A percentile compares a stretch with the other conserved stretches of the same genome.
Conservation (phyloP, 768 basidiomycete species). For the Rickenella mellea region DNA sequence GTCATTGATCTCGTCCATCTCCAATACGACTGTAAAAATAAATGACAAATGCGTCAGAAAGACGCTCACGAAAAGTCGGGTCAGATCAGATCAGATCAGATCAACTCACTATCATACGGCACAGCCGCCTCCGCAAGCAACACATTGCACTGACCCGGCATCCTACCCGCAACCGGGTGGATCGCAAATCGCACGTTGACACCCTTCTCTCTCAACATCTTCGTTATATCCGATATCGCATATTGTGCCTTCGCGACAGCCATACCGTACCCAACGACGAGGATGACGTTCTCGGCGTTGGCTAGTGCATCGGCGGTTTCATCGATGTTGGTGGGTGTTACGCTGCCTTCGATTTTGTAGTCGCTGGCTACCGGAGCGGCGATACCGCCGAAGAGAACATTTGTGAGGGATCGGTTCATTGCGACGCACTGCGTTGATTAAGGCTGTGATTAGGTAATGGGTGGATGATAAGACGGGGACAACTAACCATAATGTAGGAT, state of each 20-base stretch:
- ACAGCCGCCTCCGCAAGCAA: slow-evolving; percentile 84
- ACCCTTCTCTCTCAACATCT: slow-evolving; percentile 61
- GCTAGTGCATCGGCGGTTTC: slow-evolving; percentile 71
- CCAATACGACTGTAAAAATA: slow-evolving; percentile 57
- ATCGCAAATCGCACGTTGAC: slow-evolving; percentile 81
- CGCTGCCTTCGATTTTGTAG: slow-evolving; percentile 74
- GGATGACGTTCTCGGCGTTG: slow-evolving; percentile 77
- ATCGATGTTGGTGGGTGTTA: slow-evolving; percentile 70
- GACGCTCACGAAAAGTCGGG: neutral
- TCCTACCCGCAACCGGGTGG: slow-evolving; percentile 86
- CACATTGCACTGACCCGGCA: slow-evolving; percentile 94
- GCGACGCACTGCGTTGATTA: slow-evolving; percentile 59
- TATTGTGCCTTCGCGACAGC: slow-evolving; percentile 89
- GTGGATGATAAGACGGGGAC: neutral
- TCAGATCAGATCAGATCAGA: neutral
- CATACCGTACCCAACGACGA: slow-evolving; percentile 87
- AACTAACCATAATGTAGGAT: slow-evolving; percentile 81
- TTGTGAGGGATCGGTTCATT: slow-evolving; percentile 81
- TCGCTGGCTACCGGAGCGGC: slow-evolving; percentile 40
- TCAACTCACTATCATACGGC: slow-evolving; percentile 70
- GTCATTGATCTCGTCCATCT: slow-evolving; percentile 94
- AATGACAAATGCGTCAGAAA: neutral
- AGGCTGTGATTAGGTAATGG: slow-evolving; percentile 1
- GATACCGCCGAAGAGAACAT: slow-evolving; percentile 87
- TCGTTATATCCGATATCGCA: slow-evolving; percentile 61